These are phyloP conservation scores for Syzygium syzygioides DNA, from an alignment of 441 rosid species.

Conservation along the genomic window DNA sequence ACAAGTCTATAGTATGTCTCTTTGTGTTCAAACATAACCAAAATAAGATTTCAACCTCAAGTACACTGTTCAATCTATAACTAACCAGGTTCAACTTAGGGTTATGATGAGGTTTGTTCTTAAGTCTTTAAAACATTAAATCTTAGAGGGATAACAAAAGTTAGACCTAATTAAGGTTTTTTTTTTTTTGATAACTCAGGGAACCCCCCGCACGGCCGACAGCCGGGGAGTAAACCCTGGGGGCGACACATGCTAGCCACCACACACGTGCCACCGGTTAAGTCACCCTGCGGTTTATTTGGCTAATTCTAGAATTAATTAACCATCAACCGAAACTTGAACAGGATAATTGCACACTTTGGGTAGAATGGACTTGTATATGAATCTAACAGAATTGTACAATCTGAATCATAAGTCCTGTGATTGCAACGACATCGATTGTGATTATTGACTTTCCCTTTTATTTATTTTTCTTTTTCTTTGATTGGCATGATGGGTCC, in stretches of 20 bases:
- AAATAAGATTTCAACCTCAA: neutral
- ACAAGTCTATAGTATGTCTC: neutral
- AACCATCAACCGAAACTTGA: neutral
- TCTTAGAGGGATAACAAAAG: neutral
- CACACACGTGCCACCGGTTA: too few relatives aligned
- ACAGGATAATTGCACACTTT: neutral
- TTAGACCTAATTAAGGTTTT: neutral
- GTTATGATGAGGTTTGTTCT: neutral
- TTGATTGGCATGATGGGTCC: constrained; percentile 6
- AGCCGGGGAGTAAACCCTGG: too few relatives aligned
- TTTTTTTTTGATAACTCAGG: too few relatives aligned
- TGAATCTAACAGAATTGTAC: neutral
- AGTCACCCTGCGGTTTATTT: too few relatives aligned
- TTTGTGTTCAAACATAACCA: neutral
- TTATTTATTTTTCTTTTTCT: neutral
- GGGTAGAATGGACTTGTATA: neutral
- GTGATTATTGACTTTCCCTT: neutral
- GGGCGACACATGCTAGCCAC: too few relatives aligned
- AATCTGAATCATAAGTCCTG: neutral
- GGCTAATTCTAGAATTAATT: neutral
- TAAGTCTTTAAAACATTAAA: neutral
- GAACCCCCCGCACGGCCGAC: too few relatives aligned
- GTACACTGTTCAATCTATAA: neutral
- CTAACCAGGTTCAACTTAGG: neutral
- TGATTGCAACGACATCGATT: neutral